Evolutionary conservation across 139 green algal genomes (phyloP), one percentile per base, ranked within the genome.

Genomic region (Nannochloris sp.): DNA sequence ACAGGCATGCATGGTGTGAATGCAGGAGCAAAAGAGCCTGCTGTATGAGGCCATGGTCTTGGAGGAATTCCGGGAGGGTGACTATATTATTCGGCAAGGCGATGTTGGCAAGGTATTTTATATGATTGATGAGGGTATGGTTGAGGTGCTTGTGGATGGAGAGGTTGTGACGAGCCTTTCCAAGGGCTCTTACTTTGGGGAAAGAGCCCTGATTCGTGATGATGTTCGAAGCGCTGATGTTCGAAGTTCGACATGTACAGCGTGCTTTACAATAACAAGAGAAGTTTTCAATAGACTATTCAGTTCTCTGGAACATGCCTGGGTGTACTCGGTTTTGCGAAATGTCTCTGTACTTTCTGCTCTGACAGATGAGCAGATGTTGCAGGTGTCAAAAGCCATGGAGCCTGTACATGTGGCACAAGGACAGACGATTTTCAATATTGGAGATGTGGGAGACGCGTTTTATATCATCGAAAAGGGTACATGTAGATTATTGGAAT

Each of bases 391-490:
- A 16, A 61, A 70, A 14, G 64, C 65, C 49, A 82, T 94, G 82
- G 33, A 71, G 59, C 51, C 33, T 30, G 61, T 65, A 4, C 28
- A 36, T 3, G 50, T 81, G 3, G 26, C 31, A 16, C 40, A 48
- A 0, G 75, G 70, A 28, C 31, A 82, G n/a, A 45, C 83, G 3
- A 78, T 96, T 62, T 84, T 84, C 50, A 46, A 29, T 2, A 36
- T 73, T 44, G 78, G 78, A 20, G 78, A 84, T 28, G 17, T 49
- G 23, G 87, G 85, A 2, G 83, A 95, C 67, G 77, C 60, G 10
- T 95, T 96, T 49, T 96, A 93, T 67, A 79, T 97, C 59, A 79
- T 95, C 14, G 72, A 93, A 69, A 69, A 82, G 8, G 90, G 89
- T 14, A 65, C 59, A 11, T 90, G 95, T 75, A 79, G 66, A 49